Conservation (phyloP, 345 rosid species). For the Populus simonii region DNA sequence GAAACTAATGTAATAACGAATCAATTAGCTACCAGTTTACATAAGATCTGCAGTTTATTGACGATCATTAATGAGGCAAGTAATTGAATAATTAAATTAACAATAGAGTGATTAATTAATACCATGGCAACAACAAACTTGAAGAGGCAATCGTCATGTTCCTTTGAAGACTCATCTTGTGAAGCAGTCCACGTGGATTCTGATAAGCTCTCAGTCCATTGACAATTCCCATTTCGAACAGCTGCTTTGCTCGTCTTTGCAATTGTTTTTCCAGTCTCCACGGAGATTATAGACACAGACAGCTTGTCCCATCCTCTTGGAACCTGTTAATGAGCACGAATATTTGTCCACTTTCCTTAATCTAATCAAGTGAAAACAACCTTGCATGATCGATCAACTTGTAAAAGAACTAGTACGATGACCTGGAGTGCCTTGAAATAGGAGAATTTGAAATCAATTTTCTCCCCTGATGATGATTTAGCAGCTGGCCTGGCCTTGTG, state of each 20-base stretch:
- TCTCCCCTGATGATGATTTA: conserved; percentile 35
- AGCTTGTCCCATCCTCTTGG: conserved; percentile 75
- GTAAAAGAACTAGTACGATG: neutral
- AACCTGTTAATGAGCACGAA: conserved; percentile 28
- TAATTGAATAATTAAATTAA: neutral
- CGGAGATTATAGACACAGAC: conserved; percentile 40
- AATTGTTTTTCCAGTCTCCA: conserved; percentile 47
- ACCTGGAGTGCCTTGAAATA: conserved; percentile 51
- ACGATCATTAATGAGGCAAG: too few relatives aligned
- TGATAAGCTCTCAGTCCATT: conserved; percentile 48
- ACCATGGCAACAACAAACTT: conserved; percentile 52
- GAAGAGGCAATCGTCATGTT: conserved; percentile 34
- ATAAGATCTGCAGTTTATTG: too few relatives aligned
- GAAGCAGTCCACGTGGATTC: conserved; percentile 44
- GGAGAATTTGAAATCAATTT: conserved; percentile 49
- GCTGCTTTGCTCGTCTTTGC: conserved; percentile 41
- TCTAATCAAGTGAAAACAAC: neutral
- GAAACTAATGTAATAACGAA: too few relatives aligned
- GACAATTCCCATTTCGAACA: conserved; percentile 50
- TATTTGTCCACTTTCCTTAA: neutral
- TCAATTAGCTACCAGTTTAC: too few relatives aligned
- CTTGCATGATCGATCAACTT: neutral
- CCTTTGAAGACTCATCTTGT: conserved; percentile 34
- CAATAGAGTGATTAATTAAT: neutral
- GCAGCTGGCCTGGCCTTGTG: conserved; percentile 32